Evolutionary conservation across 331 rosid genomes (phyloP).

Genomic region (Telfairia occidentalis): DNA sequence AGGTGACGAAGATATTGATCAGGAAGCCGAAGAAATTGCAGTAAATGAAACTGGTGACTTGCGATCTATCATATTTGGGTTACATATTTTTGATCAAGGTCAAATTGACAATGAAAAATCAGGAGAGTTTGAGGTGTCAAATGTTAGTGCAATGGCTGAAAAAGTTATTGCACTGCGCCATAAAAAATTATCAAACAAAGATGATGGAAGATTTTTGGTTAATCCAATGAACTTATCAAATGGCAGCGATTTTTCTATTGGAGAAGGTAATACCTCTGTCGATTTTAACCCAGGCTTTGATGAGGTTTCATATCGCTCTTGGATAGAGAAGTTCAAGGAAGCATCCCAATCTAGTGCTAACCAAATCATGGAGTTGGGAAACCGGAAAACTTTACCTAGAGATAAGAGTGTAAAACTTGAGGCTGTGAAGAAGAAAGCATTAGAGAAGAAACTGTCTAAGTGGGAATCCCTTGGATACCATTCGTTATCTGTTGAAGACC

Average conservation of each 20-base stretch:
- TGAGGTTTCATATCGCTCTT: constrained; percentile 69
- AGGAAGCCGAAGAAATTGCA: constrained; percentile 30
- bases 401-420: constrained; percentile 46
- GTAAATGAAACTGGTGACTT: constrained; percentile 52
- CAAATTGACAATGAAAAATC: constrained; percentile 29
- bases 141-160: constrained; percentile 56
- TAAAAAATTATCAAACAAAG: constrained; percentile 25
- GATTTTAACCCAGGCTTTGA: constrained; percentile 42
- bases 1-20: constrained; percentile 44
- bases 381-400: constrained; percentile 30
- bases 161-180: constrained; percentile 52
- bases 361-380: constrained; percentile 30
- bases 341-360: constrained; percentile 35
- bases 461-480: constrained; percentile 77
- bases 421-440: constrained; percentile 62
- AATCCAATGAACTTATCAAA: constrained; percentile 35
- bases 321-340: constrained; percentile 82
- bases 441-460: constrained; percentile 58
- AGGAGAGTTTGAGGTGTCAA: constrained; percentile 33
- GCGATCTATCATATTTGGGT: constrained; percentile 73
- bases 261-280: constrained; percentile 28
- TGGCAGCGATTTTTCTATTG: constrained; percentile 24
- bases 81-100: constrained; percentile 49
- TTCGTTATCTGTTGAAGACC: constrained; percentile 50
- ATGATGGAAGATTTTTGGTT: constrained; percentile 59